Percentiles rank a stretch among this genome's conserved stretches.
phyloP scores from a whole-genome alignment of 2,329 filamentous ascomycete genomes.

The Leptographium procerum region DNA sequence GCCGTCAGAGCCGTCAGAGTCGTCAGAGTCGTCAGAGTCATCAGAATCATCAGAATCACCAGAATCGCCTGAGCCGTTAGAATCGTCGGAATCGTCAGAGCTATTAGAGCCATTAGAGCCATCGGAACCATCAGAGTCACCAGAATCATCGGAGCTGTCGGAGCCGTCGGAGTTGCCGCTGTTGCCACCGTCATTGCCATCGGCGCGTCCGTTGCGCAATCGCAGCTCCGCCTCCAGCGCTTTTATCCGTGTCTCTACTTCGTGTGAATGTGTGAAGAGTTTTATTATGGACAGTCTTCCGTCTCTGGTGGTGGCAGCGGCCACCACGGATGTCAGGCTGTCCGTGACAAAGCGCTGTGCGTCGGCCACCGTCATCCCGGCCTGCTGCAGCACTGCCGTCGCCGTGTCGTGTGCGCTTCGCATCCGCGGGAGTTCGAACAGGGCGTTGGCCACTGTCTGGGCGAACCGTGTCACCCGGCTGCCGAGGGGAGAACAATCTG shows the following conservation, averaged over 20 bases:
- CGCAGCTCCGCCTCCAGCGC: too few relatives aligned
- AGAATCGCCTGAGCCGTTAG: too few relatives aligned
- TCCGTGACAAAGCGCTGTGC: background rate
- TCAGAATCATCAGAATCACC: too few relatives aligned
- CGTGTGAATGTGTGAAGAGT: too few relatives aligned
- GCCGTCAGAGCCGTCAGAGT: too few relatives aligned
- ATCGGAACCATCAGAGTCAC: too few relatives aligned
- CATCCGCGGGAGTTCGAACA: background rate
- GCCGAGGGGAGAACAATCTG: background rate
- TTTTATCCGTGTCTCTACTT: too few relatives aligned
- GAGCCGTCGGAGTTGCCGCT: too few relatives aligned
- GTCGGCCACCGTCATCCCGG: background rate
- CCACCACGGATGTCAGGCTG: background rate
- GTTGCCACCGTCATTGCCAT: background rate
- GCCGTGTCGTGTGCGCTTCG: background rate
- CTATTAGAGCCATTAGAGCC: background rate
- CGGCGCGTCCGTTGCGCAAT: background rate
- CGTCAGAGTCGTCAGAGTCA: too few relatives aligned
- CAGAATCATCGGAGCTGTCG: too few relatives aligned
- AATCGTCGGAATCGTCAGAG: too few relatives aligned
- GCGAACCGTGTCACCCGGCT: background rate
- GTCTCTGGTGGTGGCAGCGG: background rate
- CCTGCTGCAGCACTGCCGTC: background rate
- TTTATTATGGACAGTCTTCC: too few relatives aligned
- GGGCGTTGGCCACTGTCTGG: background rate